Conservation (phyloP, 768 basidiomycete genomes). For the Scleroderma bovista region DNA sequence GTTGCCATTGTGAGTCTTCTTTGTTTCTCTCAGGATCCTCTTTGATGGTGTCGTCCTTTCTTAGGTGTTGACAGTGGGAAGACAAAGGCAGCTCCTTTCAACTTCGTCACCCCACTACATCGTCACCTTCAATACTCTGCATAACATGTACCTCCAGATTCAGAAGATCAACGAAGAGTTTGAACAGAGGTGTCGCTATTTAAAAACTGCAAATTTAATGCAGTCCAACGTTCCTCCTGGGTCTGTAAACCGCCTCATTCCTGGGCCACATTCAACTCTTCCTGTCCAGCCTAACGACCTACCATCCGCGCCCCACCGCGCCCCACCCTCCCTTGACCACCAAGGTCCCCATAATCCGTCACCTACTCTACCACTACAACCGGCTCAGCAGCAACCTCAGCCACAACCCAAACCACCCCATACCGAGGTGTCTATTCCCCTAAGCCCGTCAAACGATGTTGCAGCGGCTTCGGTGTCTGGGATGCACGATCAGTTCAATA, state of each 20-base stretch:
- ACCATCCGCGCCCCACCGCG: conserved; percentile 12
- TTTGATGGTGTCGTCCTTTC: conserved; percentile 6
- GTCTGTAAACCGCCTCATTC: conserved; percentile 11
- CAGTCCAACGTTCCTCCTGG: conserved; percentile 1
- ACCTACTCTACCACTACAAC: conserved; percentile 10
- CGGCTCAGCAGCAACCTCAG: conserved; percentile 2
- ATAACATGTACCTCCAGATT: conserved; percentile 40
- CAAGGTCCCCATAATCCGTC: conserved; percentile 27
- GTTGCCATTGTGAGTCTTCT: conserved; percentile 47
- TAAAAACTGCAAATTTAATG: too few relatives aligned
- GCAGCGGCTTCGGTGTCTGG: conserved; percentile 66
- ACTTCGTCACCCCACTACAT: conserved; percentile 27
- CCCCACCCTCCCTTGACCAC: conserved; percentile 24
- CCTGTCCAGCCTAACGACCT: conserved; percentile 12
- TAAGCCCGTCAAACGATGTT: conserved; percentile 33
- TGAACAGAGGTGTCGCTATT: conserved; percentile 21
- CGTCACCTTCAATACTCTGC: conserved; percentile 34
- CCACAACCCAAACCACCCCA: conserved; percentile 16
- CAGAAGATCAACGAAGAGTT: conserved; percentile 38
- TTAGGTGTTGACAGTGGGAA: conserved; percentile 41
- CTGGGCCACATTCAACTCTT: conserved; percentile 13
- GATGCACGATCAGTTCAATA: conserved; percentile 1
- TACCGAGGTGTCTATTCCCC: conserved; percentile 11
- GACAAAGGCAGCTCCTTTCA: conserved; percentile 24
- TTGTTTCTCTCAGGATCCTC: conserved; percentile 11